Percentiles rank a stretch among this genome's conserved stretches.
phyloP scores from a whole-genome alignment of 345 rosid species.

The Eucalyptus leucophloia region DNA sequence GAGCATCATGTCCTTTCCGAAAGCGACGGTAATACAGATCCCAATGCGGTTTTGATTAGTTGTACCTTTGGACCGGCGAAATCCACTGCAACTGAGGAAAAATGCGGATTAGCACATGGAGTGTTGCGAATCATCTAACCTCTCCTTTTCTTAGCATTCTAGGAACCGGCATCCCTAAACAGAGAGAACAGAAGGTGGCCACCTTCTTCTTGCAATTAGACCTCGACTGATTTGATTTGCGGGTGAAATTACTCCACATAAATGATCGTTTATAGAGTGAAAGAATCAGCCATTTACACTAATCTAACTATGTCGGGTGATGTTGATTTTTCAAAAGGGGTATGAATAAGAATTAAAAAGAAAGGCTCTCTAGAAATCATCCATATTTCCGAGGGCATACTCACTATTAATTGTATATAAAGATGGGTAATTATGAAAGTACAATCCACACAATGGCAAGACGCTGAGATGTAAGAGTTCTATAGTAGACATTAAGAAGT shows the following conservation, averaged over 20 bases:
- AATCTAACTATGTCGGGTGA: not conserved
- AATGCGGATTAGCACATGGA: not conserved
- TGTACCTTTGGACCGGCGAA: not conserved
- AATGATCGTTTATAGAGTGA: not conserved
- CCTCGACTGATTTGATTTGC: not conserved
- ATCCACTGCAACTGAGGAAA: not conserved
- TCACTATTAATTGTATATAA: not conserved
- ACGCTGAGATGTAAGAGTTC: not conserved
- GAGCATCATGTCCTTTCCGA: not conserved
- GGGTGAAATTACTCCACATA: not conserved
- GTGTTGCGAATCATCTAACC: not conserved
- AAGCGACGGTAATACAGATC: not conserved
- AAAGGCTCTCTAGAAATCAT: not conserved
- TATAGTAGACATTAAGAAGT: not conserved
- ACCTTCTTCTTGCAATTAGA: not conserved
- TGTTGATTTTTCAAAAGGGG: not conserved
- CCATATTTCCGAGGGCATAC: not conserved
- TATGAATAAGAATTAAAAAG: not conserved
- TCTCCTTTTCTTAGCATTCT: not conserved
- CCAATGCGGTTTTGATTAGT: not conserved
- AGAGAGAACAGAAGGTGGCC: not conserved
- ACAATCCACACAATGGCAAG: not conserved
- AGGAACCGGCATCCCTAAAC: not conserved
- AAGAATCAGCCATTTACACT: not conserved
- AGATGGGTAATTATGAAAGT: not conserved